Evolutionary conservation across 176 grass and related monocot species (phyloP).

Genomic region (Bolboschoenus planiculmis): DNA sequence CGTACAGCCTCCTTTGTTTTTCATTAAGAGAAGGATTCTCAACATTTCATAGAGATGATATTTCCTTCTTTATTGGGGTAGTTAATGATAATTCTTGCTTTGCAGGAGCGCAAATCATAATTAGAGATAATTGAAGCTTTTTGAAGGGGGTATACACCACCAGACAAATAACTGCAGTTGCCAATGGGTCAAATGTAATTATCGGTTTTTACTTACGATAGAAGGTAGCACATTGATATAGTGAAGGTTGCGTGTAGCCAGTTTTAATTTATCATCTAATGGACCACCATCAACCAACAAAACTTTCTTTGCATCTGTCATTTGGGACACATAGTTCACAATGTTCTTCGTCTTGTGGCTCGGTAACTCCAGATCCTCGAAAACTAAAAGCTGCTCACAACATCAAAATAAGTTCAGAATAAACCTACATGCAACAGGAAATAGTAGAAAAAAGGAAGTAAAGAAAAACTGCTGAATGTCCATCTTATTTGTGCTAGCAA

Average conservation of each 20-base stretch:
- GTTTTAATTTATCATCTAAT: constrained; percentile 61
- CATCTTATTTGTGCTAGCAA: background rate
- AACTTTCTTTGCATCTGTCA: constrained; percentile 68
- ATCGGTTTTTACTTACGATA: constrained; percentile 47
- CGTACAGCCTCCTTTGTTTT: background rate
- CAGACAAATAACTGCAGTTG: background rate
- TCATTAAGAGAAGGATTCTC: background rate
- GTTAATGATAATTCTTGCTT: background rate
- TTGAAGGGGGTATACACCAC: background rate
- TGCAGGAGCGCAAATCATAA: background rate
- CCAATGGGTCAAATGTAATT: background rate
- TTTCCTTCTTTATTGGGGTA: background rate
- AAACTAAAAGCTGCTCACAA: constrained; percentile 52
- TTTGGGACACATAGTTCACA: constrained; percentile 52
- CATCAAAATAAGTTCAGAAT: background rate
- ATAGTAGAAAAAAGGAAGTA: background rate
- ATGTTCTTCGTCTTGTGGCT: constrained; percentile 91
- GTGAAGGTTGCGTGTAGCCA: constrained; percentile 78
- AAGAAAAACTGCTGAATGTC: background rate
- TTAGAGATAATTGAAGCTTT: background rate
- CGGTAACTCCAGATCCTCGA: constrained; percentile 54
- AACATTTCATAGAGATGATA: background rate
- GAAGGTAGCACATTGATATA: constrained; percentile 76
- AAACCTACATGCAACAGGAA: background rate
- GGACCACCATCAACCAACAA: constrained; percentile 70